Evolutionary conservation across 2,329 filamentous ascomycete species (phyloP).

Genomic region (Pestalotiopsis sp.): DNA sequence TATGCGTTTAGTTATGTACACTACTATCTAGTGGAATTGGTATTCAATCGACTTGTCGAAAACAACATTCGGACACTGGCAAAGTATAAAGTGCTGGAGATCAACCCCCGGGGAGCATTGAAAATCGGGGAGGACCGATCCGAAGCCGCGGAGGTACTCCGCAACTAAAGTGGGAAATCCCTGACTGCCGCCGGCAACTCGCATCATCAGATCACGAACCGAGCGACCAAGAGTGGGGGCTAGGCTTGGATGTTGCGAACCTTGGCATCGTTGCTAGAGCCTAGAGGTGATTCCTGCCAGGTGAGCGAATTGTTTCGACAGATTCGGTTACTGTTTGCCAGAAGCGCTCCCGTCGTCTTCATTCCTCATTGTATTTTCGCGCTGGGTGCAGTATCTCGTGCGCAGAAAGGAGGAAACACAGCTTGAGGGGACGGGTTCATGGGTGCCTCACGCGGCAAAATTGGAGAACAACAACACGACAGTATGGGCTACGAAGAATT

Average conservation of each 20-base stretch:
- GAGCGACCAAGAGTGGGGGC: not conserved
- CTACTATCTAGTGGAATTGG: not conserved
- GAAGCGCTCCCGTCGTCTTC: not conserved
- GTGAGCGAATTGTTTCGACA: not conserved
- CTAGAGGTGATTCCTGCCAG: not conserved
- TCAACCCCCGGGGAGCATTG: not conserved
- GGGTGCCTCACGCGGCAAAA: not conserved
- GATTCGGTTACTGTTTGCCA: not conserved
- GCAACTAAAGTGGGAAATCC: not conserved
- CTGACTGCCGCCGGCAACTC: not conserved
- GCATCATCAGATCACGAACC: not conserved
- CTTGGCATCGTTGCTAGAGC: not conserved
- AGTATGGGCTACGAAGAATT: not conserved
- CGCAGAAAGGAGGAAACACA: not conserved
- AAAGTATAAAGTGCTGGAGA: not conserved
- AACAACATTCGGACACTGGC: not conserved
- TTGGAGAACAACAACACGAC: not conserved
- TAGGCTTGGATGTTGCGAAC: not conserved
- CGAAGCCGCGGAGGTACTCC: not conserved
- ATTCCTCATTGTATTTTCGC: not conserved
- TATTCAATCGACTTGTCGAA: not conserved
- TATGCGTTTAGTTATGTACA: not conserved
- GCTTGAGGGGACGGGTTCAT: not conserved
- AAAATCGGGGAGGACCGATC: not conserved
- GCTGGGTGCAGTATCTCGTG: not conserved